Evolutionary conservation across 371 early-diverging fungal genomes (phyloP).

Genomic region (Batkoa obscura): DNA sequence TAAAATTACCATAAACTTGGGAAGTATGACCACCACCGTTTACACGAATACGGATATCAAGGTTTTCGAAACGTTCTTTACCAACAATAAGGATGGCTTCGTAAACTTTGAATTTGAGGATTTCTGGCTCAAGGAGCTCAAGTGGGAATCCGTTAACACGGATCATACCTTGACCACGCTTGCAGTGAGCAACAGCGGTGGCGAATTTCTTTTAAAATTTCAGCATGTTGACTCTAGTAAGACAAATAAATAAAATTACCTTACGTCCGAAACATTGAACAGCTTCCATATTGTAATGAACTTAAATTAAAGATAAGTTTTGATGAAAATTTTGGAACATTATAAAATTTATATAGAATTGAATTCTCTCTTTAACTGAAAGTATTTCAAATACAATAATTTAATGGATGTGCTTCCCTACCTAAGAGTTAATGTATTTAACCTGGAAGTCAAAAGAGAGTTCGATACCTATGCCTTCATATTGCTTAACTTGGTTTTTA

Average conservation of each 20-base stretch:
- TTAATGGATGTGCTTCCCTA: too few species aligned
- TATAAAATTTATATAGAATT: too few species aligned
- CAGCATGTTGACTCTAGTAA: too few species aligned
- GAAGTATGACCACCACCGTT: conserved; percentile 97
- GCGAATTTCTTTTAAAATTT: conserved; percentile 80
- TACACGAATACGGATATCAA: conserved; percentile 96
- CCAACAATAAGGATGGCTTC: conserved; percentile 96
- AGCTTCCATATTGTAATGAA: conserved; percentile 8
- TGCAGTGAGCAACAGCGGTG: conserved; percentile 97
- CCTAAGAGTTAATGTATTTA: too few species aligned
- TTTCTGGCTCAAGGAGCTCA: conserved; percentile 89
- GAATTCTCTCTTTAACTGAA: too few species aligned
- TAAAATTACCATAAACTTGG: conserved; percentile 40
- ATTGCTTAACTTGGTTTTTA: too few species aligned
- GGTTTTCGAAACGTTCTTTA: conserved; percentile 84
- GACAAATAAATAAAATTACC: not conserved
- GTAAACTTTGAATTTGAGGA: conserved; percentile 95
- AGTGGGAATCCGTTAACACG: conserved; percentile 96
- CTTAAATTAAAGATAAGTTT: too few species aligned
- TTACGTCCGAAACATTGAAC: conserved; percentile 15
- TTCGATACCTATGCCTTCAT: too few species aligned
- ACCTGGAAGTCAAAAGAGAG: too few species aligned
- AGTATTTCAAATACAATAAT: too few species aligned
- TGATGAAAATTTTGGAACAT: too few species aligned
- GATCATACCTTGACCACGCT: conserved; percentile 91